These are phyloP conservation scores for Rhizophagus clarus DNA, from an alignment of 192 early-diverging fungal genomes.

Conservation along the genomic window DNA sequence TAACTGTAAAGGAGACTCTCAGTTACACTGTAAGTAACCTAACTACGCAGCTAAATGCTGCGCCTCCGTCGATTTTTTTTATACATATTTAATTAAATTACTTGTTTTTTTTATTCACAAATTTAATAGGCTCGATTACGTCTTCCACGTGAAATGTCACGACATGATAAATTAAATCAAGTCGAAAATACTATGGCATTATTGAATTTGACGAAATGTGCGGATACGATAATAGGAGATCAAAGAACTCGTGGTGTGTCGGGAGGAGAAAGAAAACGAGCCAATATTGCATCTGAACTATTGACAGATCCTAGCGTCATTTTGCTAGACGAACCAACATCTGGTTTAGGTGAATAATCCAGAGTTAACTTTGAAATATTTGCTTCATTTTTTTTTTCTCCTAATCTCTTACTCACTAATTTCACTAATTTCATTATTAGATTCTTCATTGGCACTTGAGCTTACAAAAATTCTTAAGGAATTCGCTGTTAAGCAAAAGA, in stretches of 20 bases:
- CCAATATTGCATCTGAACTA: constrained; percentile 74
- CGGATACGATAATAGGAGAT: constrained; percentile 69
- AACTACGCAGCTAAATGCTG: too few relatives aligned
- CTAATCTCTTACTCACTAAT: background rate
- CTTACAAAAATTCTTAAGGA: constrained; percentile 16
- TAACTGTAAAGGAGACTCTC: constrained; percentile 81
- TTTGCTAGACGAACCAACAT: constrained; percentile 75
- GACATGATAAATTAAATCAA: constrained; percentile 44
- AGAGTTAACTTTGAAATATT: constrained; percentile 49
- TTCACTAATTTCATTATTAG: background rate
- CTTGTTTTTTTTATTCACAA: too few relatives aligned
- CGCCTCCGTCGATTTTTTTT: constrained; percentile 36
- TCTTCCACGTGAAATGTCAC: constrained; percentile 48
- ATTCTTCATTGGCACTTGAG: constrained; percentile 25
- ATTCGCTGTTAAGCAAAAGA: constrained; percentile 32
- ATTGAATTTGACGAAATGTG: constrained; percentile 65
- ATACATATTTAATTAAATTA: background rate
- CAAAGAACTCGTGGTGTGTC: constrained; percentile 66
- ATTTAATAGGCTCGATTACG: constrained; percentile 34
- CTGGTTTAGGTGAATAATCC: constrained; percentile 48
- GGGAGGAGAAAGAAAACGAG: constrained; percentile 75
- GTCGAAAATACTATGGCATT: constrained; percentile 61
- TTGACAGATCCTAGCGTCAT: constrained; percentile 68
- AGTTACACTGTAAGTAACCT: constrained; percentile 50
- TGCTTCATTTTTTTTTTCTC: constrained; percentile 31